A percentile compares a stretch with the other conserved stretches of the same genome.
These are phyloP conservation scores for Talaromyces piceae DNA, from an alignment of 2,329 filamentous ascomycete species.

Conservation along the genomic window DNA sequence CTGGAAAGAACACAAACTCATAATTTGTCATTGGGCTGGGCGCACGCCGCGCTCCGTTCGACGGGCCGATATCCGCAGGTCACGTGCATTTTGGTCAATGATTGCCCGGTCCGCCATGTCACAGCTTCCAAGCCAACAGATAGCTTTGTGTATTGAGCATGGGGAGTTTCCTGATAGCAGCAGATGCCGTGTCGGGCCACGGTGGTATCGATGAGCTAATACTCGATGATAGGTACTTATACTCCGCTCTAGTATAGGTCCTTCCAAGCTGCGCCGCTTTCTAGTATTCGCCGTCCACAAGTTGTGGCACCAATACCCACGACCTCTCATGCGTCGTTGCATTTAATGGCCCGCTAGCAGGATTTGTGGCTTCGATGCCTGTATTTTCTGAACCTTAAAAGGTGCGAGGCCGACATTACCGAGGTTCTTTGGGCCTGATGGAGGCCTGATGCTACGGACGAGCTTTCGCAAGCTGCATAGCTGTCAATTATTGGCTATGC, in stretches of 20 bases:
- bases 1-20: not conserved
- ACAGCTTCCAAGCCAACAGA: not conserved
- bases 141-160: not conserved
- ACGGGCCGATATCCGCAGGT: not conserved
- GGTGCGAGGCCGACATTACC: constrained; percentile 34
- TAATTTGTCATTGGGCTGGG: not conserved
- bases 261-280: constrained; percentile 30
- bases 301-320: constrained; percentile 40
- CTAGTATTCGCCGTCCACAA: constrained; percentile 36
- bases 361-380: constrained; percentile 31
- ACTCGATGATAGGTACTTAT: too few relatives aligned
- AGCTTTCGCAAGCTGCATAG: constrained; percentile 25
- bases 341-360: constrained; percentile 39
- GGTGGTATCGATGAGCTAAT: too few relatives aligned
- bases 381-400: constrained; percentile 16
- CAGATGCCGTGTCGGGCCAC: too few relatives aligned
- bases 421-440: constrained; percentile 35
- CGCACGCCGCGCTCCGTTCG: not conserved
- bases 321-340: constrained; percentile 38
- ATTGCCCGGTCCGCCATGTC: not conserved
- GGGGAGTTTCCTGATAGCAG: not conserved
- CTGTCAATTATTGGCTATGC: constrained; percentile 25
- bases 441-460: constrained; percentile 32
- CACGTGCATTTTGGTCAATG: not conserved
- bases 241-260: constrained; percentile 35